phyloP scores from a whole-genome alignment of 768 basidiomycete species.

The Calocybe gangraenosa region DNA sequence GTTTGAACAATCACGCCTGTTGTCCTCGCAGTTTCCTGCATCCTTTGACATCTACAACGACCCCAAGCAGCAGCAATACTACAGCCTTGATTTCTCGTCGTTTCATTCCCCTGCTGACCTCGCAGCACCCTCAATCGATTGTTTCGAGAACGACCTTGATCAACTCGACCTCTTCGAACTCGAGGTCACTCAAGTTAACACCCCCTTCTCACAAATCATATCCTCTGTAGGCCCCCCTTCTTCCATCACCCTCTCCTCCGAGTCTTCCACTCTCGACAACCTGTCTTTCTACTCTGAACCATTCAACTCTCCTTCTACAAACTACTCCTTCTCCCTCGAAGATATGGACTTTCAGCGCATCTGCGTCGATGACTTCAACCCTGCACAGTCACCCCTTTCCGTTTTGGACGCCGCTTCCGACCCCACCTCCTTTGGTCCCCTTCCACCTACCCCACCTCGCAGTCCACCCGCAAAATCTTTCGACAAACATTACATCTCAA shows the following conservation, averaged over 20 bases:
- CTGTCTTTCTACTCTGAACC: conserved; percentile 66
- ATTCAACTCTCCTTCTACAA: conserved; percentile 48
- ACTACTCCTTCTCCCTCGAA: conserved; percentile 60
- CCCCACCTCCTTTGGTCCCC: conserved; percentile 53
- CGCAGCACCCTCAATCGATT: conserved; percentile 74
- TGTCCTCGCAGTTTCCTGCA: conserved; percentile 12
- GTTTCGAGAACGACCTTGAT: conserved; percentile 82
- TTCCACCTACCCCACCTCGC: conserved; percentile 56
- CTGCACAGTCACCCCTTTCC: conserved; percentile 32
- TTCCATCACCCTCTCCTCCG: conserved; percentile 73
- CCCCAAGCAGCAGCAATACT: conserved; percentile 17
- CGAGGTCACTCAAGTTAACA: conserved; percentile 59
- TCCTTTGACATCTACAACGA: conserved; percentile 12
- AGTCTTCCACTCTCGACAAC: conserved; percentile 73
- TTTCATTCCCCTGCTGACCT: conserved; percentile 68
- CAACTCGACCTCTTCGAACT: conserved; percentile 64
- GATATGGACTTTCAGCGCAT: conserved; percentile 72
- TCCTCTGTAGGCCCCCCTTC: conserved; percentile 71
- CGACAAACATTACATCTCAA: conserved; percentile 32
- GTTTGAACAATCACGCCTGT: conserved; percentile 8
- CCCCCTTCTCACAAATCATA: conserved; percentile 60
- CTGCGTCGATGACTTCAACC: conserved; percentile 56
- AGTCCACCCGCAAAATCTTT: conserved; percentile 37
- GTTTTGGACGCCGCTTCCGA: conserved; percentile 44
- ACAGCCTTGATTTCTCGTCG: conserved; percentile 61